Evolutionary conservation across 495 filamentous ascomycete genomes (phyloP).

Genomic region (Margaritispora aquatica): DNA sequence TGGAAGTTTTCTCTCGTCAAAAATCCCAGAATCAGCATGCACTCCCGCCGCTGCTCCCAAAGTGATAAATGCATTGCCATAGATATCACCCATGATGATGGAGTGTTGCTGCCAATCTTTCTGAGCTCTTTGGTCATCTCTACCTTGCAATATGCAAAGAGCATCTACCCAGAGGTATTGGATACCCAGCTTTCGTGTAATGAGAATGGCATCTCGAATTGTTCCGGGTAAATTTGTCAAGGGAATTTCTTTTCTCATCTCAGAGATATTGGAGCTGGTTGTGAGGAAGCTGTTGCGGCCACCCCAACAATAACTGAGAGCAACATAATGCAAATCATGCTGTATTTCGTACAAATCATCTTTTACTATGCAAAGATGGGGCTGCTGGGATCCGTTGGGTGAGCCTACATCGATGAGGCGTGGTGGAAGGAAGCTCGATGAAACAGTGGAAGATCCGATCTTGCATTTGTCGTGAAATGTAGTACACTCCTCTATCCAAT

Average conservation of each 20-base stretch:
- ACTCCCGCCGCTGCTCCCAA: background rate
- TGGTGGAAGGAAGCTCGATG: background rate
- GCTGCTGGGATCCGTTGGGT: background rate
- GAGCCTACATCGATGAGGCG: constrained; percentile 2
- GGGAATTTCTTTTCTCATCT: background rate
- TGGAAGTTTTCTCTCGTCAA: background rate
- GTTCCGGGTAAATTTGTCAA: background rate
- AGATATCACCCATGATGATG: background rate
- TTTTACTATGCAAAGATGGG: background rate
- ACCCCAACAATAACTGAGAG: background rate
- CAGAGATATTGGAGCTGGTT: background rate
- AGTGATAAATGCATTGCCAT: background rate
- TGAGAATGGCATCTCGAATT: background rate
- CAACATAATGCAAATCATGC: background rate
- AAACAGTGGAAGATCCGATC: background rate
- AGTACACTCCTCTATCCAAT: background rate
- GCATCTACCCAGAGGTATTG: constrained; percentile 1
- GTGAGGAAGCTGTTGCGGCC: background rate
- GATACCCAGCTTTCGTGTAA: background rate
- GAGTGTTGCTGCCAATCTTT: background rate
- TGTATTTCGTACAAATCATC: background rate
- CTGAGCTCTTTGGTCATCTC: background rate
- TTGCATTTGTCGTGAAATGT: background rate
- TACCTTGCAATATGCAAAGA: constrained; percentile 1
- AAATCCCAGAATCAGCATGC: background rate